Percentiles rank a stretch among this genome's conserved stretches.
These are phyloP conservation scores for Pulveroboletus sp. DNA, from an alignment of 768 basidiomycete species.

Conservation along the genomic window DNA sequence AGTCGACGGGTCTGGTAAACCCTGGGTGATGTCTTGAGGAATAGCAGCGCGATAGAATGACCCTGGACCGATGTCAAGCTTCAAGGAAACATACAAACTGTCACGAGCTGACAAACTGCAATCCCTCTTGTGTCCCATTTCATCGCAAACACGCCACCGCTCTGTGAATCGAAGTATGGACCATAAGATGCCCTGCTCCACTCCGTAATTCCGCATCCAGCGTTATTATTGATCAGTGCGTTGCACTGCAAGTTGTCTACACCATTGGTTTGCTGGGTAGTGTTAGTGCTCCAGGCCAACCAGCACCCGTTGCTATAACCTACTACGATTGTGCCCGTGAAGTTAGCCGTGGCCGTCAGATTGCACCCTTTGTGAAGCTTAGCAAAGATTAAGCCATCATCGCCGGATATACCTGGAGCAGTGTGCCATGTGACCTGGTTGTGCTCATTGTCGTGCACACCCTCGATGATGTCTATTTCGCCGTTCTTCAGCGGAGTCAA, in stretches of 20 bases:
- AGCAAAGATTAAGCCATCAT: not conserved
- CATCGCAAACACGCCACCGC: slow-evolving; percentile 86
- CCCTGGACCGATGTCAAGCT: slow-evolving; percentile 41
- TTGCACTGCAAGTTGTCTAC: slow-evolving; percentile 52
- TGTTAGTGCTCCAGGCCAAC: not conserved
- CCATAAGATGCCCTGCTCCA: slow-evolving; percentile 83
- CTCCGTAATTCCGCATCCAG: slow-evolving; percentile 76
- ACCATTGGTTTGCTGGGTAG: slow-evolving; percentile 41
- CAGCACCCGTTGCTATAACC: slow-evolving; percentile 21
- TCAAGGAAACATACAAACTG: not conserved
- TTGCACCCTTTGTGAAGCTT: slow-evolving; percentile 44
- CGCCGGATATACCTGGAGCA: slow-evolving; percentile 41
- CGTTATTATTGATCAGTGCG: slow-evolving; percentile 48
- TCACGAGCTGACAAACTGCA: slow-evolving; percentile 54
- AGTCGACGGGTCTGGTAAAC: slow-evolving; percentile 56
- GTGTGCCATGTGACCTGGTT: slow-evolving; percentile 86
- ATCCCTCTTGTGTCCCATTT: slow-evolving; percentile 81
- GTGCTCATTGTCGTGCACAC: slow-evolving; percentile 79
- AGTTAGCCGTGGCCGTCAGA: slow-evolving; percentile 49
- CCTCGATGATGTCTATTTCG: slow-evolving; percentile 82
- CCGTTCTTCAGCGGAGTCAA: slow-evolving; percentile 45
- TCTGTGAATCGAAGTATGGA: slow-evolving; percentile 69
- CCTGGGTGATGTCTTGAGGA: slow-evolving; percentile 58
- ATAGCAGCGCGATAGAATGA: slow-evolving; percentile 79
- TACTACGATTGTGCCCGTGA: slow-evolving; percentile 62